Base-by-base conservation (phyloP, 192 early-diverging fungal species). In the Helicostylum pulchrum region DNA sequence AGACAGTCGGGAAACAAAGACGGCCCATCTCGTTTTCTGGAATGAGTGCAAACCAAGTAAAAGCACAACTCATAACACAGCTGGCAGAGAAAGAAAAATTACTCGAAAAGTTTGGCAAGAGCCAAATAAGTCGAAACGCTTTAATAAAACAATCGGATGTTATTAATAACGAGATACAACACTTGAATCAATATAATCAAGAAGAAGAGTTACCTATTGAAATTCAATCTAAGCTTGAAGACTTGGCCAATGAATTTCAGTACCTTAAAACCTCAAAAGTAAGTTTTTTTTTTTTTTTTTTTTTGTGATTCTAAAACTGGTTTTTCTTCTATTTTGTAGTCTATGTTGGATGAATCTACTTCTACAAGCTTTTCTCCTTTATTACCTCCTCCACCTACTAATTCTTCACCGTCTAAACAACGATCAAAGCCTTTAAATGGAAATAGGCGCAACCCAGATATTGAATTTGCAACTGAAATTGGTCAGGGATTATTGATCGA, bases 391-490 rank as follows among this genome's bases (percentile, higher is more conserved):
- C 39, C 65, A 31, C 31, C 71, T 12, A 48, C 39, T 5, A 51
- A 49, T n/a, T 57, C 53, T 0, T 52, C 58, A 15, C 71, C 71
- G 0, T 63, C 51, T 32, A 67, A 67, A 32, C 71, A 65, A 21
- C 21, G 60, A 51, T 61, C 65, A 15, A 66, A 67, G 42, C 42
- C 65, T 56, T 55, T 54, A 23, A 55, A 43, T 17, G 51, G 44
- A 23, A 58, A 47, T 21, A 39, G 65, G 30, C 42, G 43, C n/a
- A 56, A 77, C 36, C 61, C 50, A 20, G 74, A 79, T 60, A 73
- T 79, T 36, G 71, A 71, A 26, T 71, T 80, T 53, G 78, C 78
- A 7, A 71, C 72, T 36, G 75, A 77, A 47, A 77, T 80, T 55
- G 78, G 72, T 5, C 76, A 80, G 44, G 70, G 72, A 19, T 52